Evolutionary conservation across 768 basidiomycete genomes (phyloP).

Genomic region (Stropharia rugosoannulata): DNA sequence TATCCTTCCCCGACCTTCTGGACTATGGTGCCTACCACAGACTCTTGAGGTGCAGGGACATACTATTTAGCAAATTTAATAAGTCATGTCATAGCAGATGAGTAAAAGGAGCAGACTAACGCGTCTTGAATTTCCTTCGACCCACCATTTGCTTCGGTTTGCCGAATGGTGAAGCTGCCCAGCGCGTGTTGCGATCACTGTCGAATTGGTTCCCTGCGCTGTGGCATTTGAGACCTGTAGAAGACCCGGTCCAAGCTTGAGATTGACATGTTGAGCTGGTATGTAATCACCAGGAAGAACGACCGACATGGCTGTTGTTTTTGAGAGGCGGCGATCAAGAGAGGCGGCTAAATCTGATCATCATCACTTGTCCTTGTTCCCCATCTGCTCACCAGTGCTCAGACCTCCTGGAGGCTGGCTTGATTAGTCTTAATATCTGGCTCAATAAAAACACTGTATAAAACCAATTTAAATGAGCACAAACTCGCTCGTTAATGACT

Average conservation of each 20-base stretch:
- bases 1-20: conserved; percentile 87
- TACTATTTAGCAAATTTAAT: conserved; percentile 54
- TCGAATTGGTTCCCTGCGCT: conserved; percentile 27
- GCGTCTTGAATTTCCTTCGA: conserved; percentile 82
- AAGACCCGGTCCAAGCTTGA: conserved; percentile 87
- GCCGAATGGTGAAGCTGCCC: conserved; percentile 68
- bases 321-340: conserved; percentile 17
- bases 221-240: conserved; percentile 42
- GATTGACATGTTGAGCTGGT: conserved; percentile 71
- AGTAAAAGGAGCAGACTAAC: conserved; percentile 46
- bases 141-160: conserved; percentile 83
- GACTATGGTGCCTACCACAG: conserved; percentile 80
- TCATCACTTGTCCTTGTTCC: background rate
- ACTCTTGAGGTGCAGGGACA: conserved; percentile 85
- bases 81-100: background rate
- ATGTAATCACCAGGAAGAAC: conserved; percentile 84
- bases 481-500: conserved; percentile 55
- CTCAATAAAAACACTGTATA: background rate
- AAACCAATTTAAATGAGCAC: conserved; percentile 29
- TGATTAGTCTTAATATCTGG: background rate
- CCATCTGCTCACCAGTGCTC: too few relatives aligned
- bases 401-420: too few relatives aligned
- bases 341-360: background rate
- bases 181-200: conserved; percentile 61
- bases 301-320: conserved; percentile 36